Percentiles rank a stretch among this genome's conserved stretches.
phyloP scores from a whole-genome alignment of 1,284 basidiomycete species.

The Athelia psychrophila region DNA sequence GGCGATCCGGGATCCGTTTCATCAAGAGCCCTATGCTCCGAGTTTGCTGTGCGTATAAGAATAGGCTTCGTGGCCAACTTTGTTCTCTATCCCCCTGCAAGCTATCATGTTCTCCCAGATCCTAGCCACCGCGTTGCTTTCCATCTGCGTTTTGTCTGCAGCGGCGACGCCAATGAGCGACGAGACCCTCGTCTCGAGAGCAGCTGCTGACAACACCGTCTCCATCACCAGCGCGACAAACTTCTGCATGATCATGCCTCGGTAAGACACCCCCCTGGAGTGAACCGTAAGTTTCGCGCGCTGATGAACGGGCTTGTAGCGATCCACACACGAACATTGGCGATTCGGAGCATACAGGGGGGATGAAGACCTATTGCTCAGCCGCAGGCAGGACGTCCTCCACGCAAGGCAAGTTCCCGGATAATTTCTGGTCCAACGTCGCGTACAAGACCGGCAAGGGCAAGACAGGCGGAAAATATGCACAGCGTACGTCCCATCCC shows the following conservation, averaged over 20 bases:
- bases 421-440: slow-evolving; percentile 44
- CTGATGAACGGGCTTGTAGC: slow-evolving; percentile 22
- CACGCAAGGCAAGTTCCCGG: slow-evolving; percentile 39
- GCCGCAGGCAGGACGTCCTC: slow-evolving; percentile 28
- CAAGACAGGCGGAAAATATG: slow-evolving; percentile 32
- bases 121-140: background rate
- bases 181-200: slow-evolving; percentile 8
- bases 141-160: slow-evolving; percentile 4
- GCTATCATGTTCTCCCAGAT: background rate
- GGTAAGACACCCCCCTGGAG: slow-evolving; percentile 24
- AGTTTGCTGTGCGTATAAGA: background rate
- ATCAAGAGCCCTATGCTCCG: too few species aligned
- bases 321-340: slow-evolving; percentile 47
- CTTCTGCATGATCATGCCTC: slow-evolving; percentile 46
- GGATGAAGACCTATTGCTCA: slow-evolving; percentile 48
- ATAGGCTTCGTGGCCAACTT: background rate
- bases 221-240: slow-evolving; percentile 34
- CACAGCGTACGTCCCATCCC: slow-evolving; percentile 33
- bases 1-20: too few species aligned
- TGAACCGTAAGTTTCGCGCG: background rate
- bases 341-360: slow-evolving; percentile 47
- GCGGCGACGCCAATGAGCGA: slow-evolving; percentile 5
- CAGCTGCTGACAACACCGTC: slow-evolving; percentile 41
- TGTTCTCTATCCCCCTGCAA: background rate
- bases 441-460: slow-evolving; percentile 38